A percentile compares a stretch with the other conserved stretches of the same genome.
phyloP scores from a whole-genome alignment of 495 filamentous ascomycete species.

The Jackrogersella minutella region DNA sequence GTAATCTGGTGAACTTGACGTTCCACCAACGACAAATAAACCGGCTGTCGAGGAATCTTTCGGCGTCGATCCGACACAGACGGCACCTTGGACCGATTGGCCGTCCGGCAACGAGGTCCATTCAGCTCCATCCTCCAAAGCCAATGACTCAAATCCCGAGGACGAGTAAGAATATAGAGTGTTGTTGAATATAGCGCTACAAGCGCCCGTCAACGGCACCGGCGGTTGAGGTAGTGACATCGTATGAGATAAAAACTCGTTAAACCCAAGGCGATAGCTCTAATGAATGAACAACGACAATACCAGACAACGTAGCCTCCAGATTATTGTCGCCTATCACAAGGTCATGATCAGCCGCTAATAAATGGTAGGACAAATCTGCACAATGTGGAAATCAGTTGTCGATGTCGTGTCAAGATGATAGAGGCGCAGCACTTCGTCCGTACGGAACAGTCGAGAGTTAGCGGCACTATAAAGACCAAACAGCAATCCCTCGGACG shows the following conservation, averaged over 20 bases:
- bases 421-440: conserved; percentile 30
- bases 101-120: conserved; percentile 74
- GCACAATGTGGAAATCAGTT: conserved; percentile 6
- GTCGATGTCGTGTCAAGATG: conserved; percentile 14
- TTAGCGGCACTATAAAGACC: conserved; percentile 18
- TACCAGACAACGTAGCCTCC: conserved; percentile 25
- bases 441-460: conserved; percentile 26
- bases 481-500: conserved; percentile 16
- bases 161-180: conserved; percentile 86
- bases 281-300: conserved; percentile 23
- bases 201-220: conserved; percentile 73
- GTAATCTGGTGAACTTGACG: conserved; percentile 62
- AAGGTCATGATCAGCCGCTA: conserved; percentile 32
- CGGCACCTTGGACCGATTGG: conserved; percentile 73
- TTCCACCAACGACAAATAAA: conserved; percentile 87
- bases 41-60: conserved; percentile 60
- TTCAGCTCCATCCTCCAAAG: conserved; percentile 68
- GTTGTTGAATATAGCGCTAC: conserved; percentile 81
- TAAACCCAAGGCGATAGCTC: conserved; percentile 15
- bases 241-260: conserved; percentile 23
- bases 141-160: conserved; percentile 76
- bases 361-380: conserved; percentile 1
- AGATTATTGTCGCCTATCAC: conserved; percentile 23
- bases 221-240: conserved; percentile 75
- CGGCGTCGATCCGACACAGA: conserved; percentile 76